These are phyloP conservation scores for Candida pseudoviswanathii DNA, from an alignment of 1,139 yeast genomes.

Conservation along the genomic window DNA sequence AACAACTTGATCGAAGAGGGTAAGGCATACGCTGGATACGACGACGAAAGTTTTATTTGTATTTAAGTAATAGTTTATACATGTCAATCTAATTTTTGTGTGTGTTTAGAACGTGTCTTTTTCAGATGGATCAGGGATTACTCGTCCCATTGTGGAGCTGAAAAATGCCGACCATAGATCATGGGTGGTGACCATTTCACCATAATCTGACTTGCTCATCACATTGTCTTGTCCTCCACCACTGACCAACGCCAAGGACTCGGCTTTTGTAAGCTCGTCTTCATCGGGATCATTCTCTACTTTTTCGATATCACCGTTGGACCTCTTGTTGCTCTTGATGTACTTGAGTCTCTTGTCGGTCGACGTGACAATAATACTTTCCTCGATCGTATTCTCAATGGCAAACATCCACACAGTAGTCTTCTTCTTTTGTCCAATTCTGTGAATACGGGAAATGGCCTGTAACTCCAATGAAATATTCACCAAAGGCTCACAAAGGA, in stretches of 20 bases:
- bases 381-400: conserved; percentile 85
- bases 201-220: conserved; percentile 47
- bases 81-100: neutral
- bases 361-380: conserved; percentile 68
- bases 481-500: conserved; percentile 88
- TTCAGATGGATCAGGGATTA: neutral
- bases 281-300: conserved; percentile 15
- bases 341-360: conserved; percentile 52
- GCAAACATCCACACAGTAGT: conserved; percentile 94
- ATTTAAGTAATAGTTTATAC: conserved; percentile 25
- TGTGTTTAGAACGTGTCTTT: neutral
- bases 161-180: conserved; percentile 68
- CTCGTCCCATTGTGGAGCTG: conserved; percentile 24
- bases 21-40: conserved; percentile 65
- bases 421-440: conserved; percentile 81
- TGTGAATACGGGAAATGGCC: conserved; percentile 87
- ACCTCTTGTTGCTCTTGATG: conserved; percentile 19
- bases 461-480: conserved; percentile 86
- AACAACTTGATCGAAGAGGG: conserved; percentile 63
- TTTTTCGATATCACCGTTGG: neutral
- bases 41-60: conserved; percentile 61
- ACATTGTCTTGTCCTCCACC: conserved; percentile 44
- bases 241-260: conserved; percentile 38
- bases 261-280: conserved; percentile 32
- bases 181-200: conserved; percentile 55